Base-by-base conservation (phyloP, 257 asterid genomes). In the Gentiana straminea region DNA sequence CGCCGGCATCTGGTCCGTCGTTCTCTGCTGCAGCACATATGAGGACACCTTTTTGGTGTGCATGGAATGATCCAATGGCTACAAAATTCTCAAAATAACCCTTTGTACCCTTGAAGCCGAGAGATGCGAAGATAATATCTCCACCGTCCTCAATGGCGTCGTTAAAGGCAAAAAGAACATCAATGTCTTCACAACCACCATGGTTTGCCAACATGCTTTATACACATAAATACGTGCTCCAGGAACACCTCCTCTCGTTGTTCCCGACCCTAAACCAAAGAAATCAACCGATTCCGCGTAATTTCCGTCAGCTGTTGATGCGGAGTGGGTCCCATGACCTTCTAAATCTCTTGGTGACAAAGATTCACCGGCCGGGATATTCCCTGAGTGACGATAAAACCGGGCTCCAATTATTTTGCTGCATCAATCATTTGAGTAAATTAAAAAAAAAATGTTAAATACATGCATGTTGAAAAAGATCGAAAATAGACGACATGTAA, bases 61-160 rank as follows among this genome's bases (percentile, higher is more conserved):
- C 79, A 35, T 79, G 94, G 52, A 84, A 79, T 33, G 94, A 81
- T 66, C 94, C 94, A n/a, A 82, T 85, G 38, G 94, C 86, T 10
- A 82, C 70, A 13, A 79, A 57, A 70, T 85, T 91, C 6, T 77
- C 74, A n/a, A 82, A 85, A 36, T 78, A 85, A 62, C 78, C 73
- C 4, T 3, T 13, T 37, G 89, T 80, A 45, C 6, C 35, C 4
- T n/a, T 45, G 8, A 73, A 58, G 57, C 90, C 94, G 44, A 81
- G 52, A 0, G 94, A 84, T 49, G 81, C 73, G 0, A 84, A 84
- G 45, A 84, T 77, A 47, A 84, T 65, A 59, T 84, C 84, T 34
- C 81, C 94, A 33, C 90, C 85, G 47, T 84, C 94, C 0, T 87
- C 85, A 10, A 84, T 84, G 37, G 87, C 90, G 64, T 84, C 90